phyloP scores from a whole-genome alignment of 495 filamentous ascomycete genomes.

The Ramalina intermedia region DNA sequence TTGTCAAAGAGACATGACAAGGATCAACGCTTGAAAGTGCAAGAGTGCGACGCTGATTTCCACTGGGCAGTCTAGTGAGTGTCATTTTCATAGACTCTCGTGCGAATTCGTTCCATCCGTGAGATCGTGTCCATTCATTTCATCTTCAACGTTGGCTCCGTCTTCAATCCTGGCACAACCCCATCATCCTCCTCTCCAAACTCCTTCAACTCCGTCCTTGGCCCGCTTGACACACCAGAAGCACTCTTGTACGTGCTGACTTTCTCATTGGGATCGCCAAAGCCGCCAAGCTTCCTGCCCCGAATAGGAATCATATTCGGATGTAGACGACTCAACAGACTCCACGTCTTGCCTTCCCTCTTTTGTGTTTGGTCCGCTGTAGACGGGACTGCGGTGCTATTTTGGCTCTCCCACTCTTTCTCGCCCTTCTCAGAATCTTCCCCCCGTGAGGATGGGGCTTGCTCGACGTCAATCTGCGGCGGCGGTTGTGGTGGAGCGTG shows the following conservation, averaged over 20 bases:
- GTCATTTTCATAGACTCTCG: no score
- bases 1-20: no score
- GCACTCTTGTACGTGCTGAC: slow-evolving; percentile 1
- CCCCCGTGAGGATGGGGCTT: neutral
- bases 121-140: neutral
- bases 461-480: neutral
- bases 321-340: slow-evolving; percentile 3
- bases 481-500: neutral
- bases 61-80: no score
- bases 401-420: slow-evolving; percentile 3
- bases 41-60: no score
- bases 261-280: neutral
- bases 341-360: slow-evolving; percentile 3
- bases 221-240: neutral
- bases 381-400: neutral
- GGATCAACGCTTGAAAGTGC: no score
- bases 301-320: neutral
- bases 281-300: neutral
- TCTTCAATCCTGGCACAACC: neutral
- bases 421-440: neutral
- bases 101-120: no score
- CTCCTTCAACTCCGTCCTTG: slow-evolving; percentile 3
- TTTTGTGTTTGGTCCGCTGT: neutral
- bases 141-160: neutral
- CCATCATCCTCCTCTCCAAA: neutral